Percentiles rank a stretch among this genome's conserved stretches.
Evolutionary conservation across 1,139 yeast species (phyloP).

Genomic region (Kluyveromyces sp.): DNA sequence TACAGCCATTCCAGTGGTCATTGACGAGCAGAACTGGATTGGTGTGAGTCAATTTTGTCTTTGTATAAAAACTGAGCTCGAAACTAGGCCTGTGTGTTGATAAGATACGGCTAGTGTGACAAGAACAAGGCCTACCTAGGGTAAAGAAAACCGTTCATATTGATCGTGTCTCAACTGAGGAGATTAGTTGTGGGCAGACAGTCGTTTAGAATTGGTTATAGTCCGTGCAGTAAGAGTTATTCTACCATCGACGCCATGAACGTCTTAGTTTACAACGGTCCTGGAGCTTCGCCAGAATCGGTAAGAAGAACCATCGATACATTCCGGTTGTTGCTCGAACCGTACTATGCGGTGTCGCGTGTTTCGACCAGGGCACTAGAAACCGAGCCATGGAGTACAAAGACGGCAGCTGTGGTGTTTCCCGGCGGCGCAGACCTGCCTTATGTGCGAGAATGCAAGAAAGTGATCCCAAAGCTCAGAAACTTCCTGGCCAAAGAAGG

Average conservation of each 20-base stretch:
- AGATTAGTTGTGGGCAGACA: too few species aligned
- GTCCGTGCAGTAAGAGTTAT: background rate
- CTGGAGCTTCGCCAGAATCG: constrained; percentile 82
- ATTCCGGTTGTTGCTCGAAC: constrained; percentile 67
- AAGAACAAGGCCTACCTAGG: too few species aligned
- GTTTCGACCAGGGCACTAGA: constrained; percentile 56
- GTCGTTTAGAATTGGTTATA: background rate
- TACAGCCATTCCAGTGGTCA: too few species aligned
- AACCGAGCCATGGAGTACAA: constrained; percentile 82
- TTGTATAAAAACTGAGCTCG: too few species aligned
- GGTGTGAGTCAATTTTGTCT: too few species aligned
- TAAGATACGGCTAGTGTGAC: too few species aligned
- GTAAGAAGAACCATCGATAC: constrained; percentile 80
- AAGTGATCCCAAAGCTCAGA: constrained; percentile 60
- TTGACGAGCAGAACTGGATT: too few species aligned
- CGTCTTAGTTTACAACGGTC: constrained; percentile 42
- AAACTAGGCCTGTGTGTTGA: too few species aligned
- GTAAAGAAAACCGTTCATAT: too few species aligned
- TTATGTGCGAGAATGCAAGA: constrained; percentile 46
- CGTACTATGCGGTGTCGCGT: constrained; percentile 78
- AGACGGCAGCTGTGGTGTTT: constrained; percentile 71
- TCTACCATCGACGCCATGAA: constrained; percentile 20
- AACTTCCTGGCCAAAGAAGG: constrained; percentile 64
- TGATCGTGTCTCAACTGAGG: too few species aligned
- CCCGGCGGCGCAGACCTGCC: constrained; percentile 99